Evolutionary conservation across 768 basidiomycete genomes (phyloP).

Genomic region (Calocybe indica): DNA sequence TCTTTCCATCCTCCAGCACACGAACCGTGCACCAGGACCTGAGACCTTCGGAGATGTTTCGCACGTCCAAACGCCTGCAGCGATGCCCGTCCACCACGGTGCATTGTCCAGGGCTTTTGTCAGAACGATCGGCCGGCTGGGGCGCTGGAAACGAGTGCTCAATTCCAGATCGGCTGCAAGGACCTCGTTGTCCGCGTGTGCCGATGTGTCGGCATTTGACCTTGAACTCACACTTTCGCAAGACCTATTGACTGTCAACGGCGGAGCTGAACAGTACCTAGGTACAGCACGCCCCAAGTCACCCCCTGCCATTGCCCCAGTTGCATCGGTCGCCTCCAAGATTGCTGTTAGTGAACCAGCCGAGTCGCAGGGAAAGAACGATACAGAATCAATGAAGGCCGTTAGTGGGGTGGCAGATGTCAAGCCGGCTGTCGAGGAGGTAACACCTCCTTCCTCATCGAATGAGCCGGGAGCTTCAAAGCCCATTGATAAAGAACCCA

Average conservation of each 20-base stretch:
- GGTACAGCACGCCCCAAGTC: background rate
- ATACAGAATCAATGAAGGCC: too few species aligned
- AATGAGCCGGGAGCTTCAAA: too few species aligned
- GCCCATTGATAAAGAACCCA: too few species aligned
- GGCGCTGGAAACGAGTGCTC: conserved; percentile 77
- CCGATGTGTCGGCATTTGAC: conserved; percentile 65
- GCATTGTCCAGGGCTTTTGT: conserved; percentile 71
- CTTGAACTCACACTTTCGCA: conserved; percentile 54
- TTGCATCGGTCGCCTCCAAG: background rate
- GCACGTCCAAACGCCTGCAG: conserved; percentile 33
- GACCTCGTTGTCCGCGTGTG: conserved; percentile 25
- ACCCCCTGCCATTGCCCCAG: conserved; percentile 1
- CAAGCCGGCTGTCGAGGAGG: too few species aligned
- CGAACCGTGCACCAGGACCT: conserved; percentile 33
- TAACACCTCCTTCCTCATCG: too few species aligned
- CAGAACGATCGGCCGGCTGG: conserved; percentile 77
- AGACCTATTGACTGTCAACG: conserved; percentile 55
- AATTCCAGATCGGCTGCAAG: conserved; percentile 35
- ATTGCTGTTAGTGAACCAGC: background rate
- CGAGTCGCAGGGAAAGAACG: background rate
- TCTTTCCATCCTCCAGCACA: conserved; percentile 59
- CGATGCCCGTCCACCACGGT: conserved; percentile 52
- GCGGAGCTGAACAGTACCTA: conserved; percentile 8
- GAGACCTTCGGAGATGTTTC: conserved; percentile 19
- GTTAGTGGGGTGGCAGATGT: too few species aligned